These are phyloP conservation scores for Torrubiellomyces zombiae DNA, from an alignment of 2,329 filamentous ascomycete species.

Conservation along the genomic window DNA sequence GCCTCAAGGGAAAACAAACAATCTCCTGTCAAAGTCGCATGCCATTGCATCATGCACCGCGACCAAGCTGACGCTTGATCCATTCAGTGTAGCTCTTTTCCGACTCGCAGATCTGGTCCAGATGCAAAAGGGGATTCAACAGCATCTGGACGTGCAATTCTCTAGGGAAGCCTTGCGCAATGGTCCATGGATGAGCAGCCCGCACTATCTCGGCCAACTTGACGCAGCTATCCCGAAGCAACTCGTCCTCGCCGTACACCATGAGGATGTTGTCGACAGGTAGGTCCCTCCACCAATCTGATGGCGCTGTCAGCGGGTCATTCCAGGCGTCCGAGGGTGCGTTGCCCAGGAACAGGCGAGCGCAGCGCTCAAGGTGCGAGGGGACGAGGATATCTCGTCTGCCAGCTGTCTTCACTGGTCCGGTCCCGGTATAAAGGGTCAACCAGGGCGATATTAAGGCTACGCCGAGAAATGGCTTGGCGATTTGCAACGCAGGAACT, in stretches of 20 bases:
- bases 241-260: conserved; percentile 2
- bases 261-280: conserved; percentile 2
- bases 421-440: neutral
- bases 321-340: conserved; percentile 3
- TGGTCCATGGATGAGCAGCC: neutral
- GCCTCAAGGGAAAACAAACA: too few species aligned
- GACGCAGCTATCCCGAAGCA: conserved; percentile 1
- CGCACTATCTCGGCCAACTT: conserved; percentile 1
- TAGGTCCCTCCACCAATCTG: conserved; percentile 2
- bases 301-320: conserved; percentile 3
- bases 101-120: conserved; percentile 2
- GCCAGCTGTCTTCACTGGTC: neutral
- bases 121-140: conserved; percentile 3
- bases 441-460: conserved; percentile 4
- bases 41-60: too few species aligned
- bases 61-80: conserved; percentile 3
- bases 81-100: conserved; percentile 2
- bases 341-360: conserved; percentile 1
- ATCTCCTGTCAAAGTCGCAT: too few species aligned
- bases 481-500: neutral
- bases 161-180: neutral
- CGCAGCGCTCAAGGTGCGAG: conserved; percentile 1
- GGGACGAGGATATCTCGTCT: conserved; percentile 1
- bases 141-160: conserved; percentile 4
- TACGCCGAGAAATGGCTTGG: conserved; percentile 1